Evolutionary conservation across 2,329 filamentous ascomycete genomes (phyloP).

Genomic region (Calonectria montana): DNA sequence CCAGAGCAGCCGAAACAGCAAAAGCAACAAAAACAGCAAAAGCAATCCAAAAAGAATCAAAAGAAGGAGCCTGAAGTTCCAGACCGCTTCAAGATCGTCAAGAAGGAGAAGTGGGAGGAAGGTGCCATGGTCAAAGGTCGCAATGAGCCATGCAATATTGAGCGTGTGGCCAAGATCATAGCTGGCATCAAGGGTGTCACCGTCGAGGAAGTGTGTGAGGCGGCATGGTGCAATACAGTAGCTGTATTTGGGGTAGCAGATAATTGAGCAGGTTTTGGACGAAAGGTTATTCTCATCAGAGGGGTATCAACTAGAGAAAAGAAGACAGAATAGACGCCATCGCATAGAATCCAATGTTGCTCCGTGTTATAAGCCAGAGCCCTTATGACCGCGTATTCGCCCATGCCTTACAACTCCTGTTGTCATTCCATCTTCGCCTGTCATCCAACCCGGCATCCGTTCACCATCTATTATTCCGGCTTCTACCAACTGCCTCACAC

Average conservation of each 20-base stretch:
- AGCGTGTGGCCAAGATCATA: constrained; percentile 87
- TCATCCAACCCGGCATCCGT: constrained; percentile 91
- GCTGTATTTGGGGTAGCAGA: constrained; percentile 79
- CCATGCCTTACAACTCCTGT: constrained; percentile 76
- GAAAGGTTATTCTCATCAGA: constrained; percentile 17
- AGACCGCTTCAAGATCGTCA: constrained; percentile 82
- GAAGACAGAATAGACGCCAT: constrained; percentile 39
- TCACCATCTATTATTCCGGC: constrained; percentile 79
- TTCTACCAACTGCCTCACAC: constrained; percentile 82
- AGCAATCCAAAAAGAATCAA: constrained; percentile 59
- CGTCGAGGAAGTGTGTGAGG: constrained; percentile 87
- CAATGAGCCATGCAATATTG: constrained; percentile 92
- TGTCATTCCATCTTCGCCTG: constrained; percentile 85
- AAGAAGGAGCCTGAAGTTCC: constrained; percentile 75
- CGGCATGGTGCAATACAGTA: constrained; percentile 85
- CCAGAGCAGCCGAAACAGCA: constrained; percentile 49
- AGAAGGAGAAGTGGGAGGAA: constrained; percentile 94
- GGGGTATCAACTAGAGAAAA: constrained; percentile 48
- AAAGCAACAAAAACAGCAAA: constrained; percentile 63
- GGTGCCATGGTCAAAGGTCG: constrained; percentile 93
- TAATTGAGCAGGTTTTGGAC: constrained; percentile 26
- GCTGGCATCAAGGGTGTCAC: constrained; percentile 84
- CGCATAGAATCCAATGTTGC: constrained; percentile 27
- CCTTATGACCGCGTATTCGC: constrained; percentile 69
- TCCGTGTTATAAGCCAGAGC: constrained; percentile 60